A percentile compares a stretch with the other conserved stretches of the same genome.
phyloP scores from a whole-genome alignment of 768 basidiomycete species.

The Amanita pallidorosea region DNA sequence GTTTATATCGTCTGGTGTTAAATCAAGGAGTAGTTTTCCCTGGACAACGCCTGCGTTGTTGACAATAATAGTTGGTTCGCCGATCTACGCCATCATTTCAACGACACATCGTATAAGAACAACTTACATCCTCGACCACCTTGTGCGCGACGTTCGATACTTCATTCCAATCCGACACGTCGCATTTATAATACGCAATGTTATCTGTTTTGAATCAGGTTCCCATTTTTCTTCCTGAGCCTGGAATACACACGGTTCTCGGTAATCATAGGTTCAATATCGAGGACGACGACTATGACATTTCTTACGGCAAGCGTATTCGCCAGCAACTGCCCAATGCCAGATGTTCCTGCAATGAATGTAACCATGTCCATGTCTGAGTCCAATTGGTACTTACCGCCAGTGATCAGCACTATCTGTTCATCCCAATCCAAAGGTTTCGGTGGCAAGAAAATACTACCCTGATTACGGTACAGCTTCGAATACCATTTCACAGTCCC shows the following conservation, averaged over 20 bases:
- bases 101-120: neutral
- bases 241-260: conserved; percentile 51
- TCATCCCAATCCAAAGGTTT: conserved; percentile 70
- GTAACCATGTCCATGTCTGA: neutral
- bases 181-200: conserved; percentile 81
- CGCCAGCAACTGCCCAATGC: conserved; percentile 80
- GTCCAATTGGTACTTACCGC: conserved; percentile 39
- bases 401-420: conserved; percentile 86
- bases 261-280: conserved; percentile 65
- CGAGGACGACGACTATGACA: conserved; percentile 78
- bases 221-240: neutral
- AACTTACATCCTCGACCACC: conserved; percentile 65
- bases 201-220: conserved; percentile 37
- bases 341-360: conserved; percentile 57
- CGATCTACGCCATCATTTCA: conserved; percentile 42
- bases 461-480: conserved; percentile 65
- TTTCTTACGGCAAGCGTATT: conserved; percentile 79
- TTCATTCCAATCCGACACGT: conserved; percentile 82
- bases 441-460: conserved; percentile 50
- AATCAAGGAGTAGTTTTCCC: conserved; percentile 77
- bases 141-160: conserved; percentile 66
- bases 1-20: conserved; percentile 64
- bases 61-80: conserved; percentile 79
- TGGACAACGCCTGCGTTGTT: conserved; percentile 96
- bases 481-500: conserved; percentile 67